Base-by-base conservation (phyloP, 768 basidiomycete species). In the Cyclocybe cylindracea region DNA sequence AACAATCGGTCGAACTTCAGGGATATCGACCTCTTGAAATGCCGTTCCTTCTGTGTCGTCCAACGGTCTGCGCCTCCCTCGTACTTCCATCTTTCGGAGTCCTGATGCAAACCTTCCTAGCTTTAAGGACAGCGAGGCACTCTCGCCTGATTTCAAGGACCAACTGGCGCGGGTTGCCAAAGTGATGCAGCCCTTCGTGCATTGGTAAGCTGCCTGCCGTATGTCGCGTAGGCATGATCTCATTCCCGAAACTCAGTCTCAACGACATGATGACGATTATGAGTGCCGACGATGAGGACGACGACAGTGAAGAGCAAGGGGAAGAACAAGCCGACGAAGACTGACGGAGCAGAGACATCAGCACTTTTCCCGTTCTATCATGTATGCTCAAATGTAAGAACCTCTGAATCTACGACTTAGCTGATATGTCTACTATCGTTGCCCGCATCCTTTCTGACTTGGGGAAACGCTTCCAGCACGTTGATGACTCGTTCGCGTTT, bases 1-100 rank as follows among this genome's bases (percentile, higher is more conserved):
- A 24, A 24, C 24, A 3, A 24, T 24, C 5, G 24, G 24, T 24
- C 24, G 24, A 24, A 24, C 24, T 5, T 24, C 53, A 90, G 87
- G 67, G 93, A 98, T 64, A 98, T 99, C 57, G 95, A 96, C 66
- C 70, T 98, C 44, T 71, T 99, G 55, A 91, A 91, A 68, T 87
- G 90, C 54, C 83, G 93, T 19, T 85, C 86, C 13, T 83, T 92
- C 33, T 85, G 79, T 2, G 91, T 95, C 2, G 65, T 78, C 0
- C 78, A 85, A 56, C 65, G 66, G 91, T 90, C 5, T 16, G 35
- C 14, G 39, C 44, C 38, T 34, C 46, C 36, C 13, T 44, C 4
- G 36, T 10, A 29, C 37, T 34, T 48, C 7, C 14, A 41, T 39
- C 10, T 34, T 33, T 46, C 44, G 19, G 33, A 10, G 39, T 43